Base-by-base conservation (phyloP, 805 yeast species). In the Candida sakaeoensis region DNA sequence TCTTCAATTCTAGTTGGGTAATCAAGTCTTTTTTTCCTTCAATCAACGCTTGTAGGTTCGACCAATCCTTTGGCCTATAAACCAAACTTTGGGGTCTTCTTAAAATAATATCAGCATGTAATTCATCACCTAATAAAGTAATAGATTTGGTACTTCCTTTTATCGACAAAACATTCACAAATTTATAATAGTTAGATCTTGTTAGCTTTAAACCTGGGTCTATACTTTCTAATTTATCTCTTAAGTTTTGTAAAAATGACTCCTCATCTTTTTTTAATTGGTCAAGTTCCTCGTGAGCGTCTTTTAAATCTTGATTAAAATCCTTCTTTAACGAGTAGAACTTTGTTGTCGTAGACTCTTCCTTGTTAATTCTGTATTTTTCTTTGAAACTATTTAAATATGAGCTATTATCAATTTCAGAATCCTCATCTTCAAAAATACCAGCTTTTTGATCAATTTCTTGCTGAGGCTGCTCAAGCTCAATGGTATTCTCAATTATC, bases 31-130 rank as follows among this genome's bases (percentile, higher is more conserved):
- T 65, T 3, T 72, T 54, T 1, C 61, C 53, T 16, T 76, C 75
- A 12, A 82, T 58, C 5, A 61, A 52, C 0, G 85, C 85, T 19
- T 86, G 64, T 1, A 63, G 49, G 1, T 69, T 57, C 79, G 89
- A 80, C 54, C 75, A 69, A 1, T 65, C 58, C 22, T 64, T 59
- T 0, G 70, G 60, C 15, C 81, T 54, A 61, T 74, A 68, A 3
- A 75, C 52, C 0, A 79, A 58, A 14, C 69, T 63, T 6, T 64
- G 60, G 15, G 75, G 71, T 35, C 69, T 68, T 37, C 41, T 66
- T 46, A 49, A 67, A 41, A 53, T 51, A 29, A 56, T 48, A 41
- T 62, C 59, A 13, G 46, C 37, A 5, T 46, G 50, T 23, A 48
- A 60, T 34, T 38, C 25, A 29, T 39, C 51, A 40, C 40, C 33